Evolutionary conservation across 352 stramenopile genomes (phyloP).

Genomic region (Globisporangium nunn): DNA sequence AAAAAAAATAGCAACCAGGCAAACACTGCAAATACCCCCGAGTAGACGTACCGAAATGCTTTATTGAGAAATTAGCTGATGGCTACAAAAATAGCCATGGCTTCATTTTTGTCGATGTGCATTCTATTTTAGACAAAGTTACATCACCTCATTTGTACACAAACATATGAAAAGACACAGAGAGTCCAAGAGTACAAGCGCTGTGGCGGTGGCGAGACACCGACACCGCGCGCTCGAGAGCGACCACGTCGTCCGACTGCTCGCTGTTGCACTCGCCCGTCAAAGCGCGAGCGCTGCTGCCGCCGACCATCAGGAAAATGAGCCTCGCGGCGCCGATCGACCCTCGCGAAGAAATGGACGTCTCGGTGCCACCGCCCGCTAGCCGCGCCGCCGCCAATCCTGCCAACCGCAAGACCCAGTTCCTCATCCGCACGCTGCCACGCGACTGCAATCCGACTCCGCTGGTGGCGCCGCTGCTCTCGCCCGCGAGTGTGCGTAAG

Average conservation of each 20-base stretch:
- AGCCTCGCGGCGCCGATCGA: constrained; percentile 34
- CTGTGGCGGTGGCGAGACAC: too few species aligned
- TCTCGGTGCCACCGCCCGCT: neutral
- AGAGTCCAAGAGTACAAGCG: too few species aligned
- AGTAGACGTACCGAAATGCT: too few species aligned
- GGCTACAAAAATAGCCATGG: neutral
- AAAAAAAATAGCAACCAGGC: neutral
- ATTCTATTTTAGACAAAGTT: too few species aligned
- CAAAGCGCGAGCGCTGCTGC: neutral
- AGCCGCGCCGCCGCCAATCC: constrained; percentile 7
- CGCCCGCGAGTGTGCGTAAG: constrained; percentile 12
- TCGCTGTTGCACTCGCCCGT: too few species aligned
- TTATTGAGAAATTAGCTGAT: too few species aligned
- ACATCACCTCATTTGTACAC: too few species aligned
- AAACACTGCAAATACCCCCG: too few species aligned
- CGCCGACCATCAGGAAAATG: constrained; percentile 13
- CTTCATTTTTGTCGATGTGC: too few species aligned
- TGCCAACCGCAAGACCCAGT: constrained; percentile 30
- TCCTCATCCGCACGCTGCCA: constrained; percentile 68
- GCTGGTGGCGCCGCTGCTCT: constrained; percentile 17
- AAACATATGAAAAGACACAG: too few species aligned
- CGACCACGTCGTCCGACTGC: too few species aligned
- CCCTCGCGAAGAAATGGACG: constrained; percentile 49
- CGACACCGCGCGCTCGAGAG: too few species aligned
- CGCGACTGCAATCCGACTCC: constrained; percentile 68